Conservation (phyloP, 2,329 filamentous ascomycete genomes). For the Neonectria ditissima region DNA sequence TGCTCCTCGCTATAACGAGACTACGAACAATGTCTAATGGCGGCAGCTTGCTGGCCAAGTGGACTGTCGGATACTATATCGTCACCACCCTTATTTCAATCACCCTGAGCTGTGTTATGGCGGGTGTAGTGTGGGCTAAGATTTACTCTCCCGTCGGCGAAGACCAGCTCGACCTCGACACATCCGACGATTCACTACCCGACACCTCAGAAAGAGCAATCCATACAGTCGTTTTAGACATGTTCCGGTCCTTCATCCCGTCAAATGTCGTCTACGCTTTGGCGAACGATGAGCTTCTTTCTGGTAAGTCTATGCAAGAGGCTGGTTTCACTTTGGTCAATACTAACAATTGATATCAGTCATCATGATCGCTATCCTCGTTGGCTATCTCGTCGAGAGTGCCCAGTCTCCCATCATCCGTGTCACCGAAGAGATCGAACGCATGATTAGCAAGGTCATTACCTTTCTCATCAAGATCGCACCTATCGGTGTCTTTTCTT, state of each 20-base stretch:
- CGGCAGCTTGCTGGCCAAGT: constrained; percentile 58
- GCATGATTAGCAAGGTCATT: constrained; percentile 60
- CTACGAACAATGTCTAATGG: constrained; percentile 59
- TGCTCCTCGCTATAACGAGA: constrained; percentile 63
- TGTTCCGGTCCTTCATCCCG: constrained; percentile 63
- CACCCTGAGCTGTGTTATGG: constrained; percentile 58
- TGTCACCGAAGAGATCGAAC: constrained; percentile 60
- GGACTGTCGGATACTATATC: constrained; percentile 63
- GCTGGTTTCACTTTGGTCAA: not conserved
- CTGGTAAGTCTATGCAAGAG: constrained; percentile 28
- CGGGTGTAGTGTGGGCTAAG: constrained; percentile 60
- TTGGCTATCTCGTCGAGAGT: constrained; percentile 59
- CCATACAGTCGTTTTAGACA: constrained; percentile 58
- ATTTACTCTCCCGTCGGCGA: constrained; percentile 55
- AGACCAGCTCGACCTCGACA: constrained; percentile 44
- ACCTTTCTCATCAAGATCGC: constrained; percentile 61
- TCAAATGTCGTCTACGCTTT: constrained; percentile 61
- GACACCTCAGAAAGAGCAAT: constrained; percentile 50
- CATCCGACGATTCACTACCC: constrained; percentile 28
- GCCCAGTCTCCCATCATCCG: constrained; percentile 53
- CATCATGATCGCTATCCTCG: constrained; percentile 59
- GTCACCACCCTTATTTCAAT: constrained; percentile 63
- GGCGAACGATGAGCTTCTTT: constrained; percentile 59
- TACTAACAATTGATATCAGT: constrained; percentile 41
- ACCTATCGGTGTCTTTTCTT: constrained; percentile 65